Evolutionary conservation across 805 yeast species (phyloP), one percentile per base, ranked within the genome.

Genomic region (Kuraishia borneana): DNA sequence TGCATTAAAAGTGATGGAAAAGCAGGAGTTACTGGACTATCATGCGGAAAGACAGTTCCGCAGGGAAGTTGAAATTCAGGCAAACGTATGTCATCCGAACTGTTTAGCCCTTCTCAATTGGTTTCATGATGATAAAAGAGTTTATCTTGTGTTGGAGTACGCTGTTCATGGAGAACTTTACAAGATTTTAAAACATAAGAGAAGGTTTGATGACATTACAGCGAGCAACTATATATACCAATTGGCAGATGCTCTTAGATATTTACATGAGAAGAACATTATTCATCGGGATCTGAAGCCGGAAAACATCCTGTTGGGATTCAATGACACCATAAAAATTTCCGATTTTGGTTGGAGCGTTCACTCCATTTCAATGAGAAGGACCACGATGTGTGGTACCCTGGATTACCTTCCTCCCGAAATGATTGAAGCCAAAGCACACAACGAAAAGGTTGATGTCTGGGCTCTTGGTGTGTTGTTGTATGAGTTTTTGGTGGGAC

Each of bases 301-400:
- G 0, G 97, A 92, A 51, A 89, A 89, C 47, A 82, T 89, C 33
- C 58, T 89, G 29, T 60, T 89, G 8, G 84, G 85, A 5, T 68
- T 76, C 39, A 74, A 83, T 48, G 83, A 87, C 42, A 71, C 70
- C 18, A 66, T 89, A 36, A 89, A 88, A 52, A 66, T 89, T 26
- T 80, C 95, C 14, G 98, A 89, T 57, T 89, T 92, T 53, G 98
- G 98, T 10, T 89, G 96, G 96, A 81, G 94, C 36, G 89, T 88
- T 41, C 76, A 75, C 43, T 68, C 82, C 0, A 73, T 74, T 1
- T 58, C 69, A 6, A 38, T 30, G 12, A 69, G 72, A 41, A 61
- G 96, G 47, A 65, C 75, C 12, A 89, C 97, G 0, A 70, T 92
- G 61, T 92, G 97, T 56, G 97, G 98, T 1, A 92, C 98, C 0